Conservation (phyloP, 768 basidiomycete genomes). For the Podaxis carcinomalis region DNA sequence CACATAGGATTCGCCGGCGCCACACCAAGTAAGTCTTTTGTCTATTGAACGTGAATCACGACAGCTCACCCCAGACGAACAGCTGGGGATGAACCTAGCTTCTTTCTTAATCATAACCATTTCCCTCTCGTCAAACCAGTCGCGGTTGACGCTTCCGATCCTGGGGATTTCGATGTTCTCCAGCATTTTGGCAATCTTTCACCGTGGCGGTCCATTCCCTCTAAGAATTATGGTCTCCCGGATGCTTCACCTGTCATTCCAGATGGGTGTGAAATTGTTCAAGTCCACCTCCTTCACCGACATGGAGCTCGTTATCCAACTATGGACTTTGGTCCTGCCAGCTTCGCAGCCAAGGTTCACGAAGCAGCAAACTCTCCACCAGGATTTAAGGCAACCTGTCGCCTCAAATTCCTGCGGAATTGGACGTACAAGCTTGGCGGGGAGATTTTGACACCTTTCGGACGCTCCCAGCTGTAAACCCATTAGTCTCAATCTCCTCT, state of each 20-base stretch:
- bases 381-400: constrained; percentile 48
- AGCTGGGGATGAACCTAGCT: constrained; percentile 45
- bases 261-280: constrained; percentile 39
- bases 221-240: constrained; percentile 39
- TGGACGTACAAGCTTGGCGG: constrained; percentile 80
- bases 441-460: constrained; percentile 75
- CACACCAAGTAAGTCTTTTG: constrained; percentile 36
- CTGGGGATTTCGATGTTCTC: constrained; percentile 37
- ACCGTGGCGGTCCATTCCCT: constrained; percentile 46
- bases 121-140: constrained; percentile 40
- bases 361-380: constrained; percentile 31
- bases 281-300: constrained; percentile 60
- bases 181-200: constrained; percentile 44
- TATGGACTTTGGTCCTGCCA: constrained; percentile 37
- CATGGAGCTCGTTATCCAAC: constrained; percentile 67
- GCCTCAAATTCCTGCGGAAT: constrained; percentile 59
- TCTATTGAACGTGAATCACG: neutral
- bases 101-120: constrained; percentile 29
- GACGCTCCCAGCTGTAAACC: constrained; percentile 60
- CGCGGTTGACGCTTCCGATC: constrained; percentile 25
- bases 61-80: neutral
- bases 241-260: constrained; percentile 43
- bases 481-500: constrained; percentile 10
- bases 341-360: constrained; percentile 43
- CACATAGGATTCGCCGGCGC: constrained; percentile 45